Conservation (phyloP, 176 grass and related monocot genomes). For the Oryza meridionalis region DNA sequence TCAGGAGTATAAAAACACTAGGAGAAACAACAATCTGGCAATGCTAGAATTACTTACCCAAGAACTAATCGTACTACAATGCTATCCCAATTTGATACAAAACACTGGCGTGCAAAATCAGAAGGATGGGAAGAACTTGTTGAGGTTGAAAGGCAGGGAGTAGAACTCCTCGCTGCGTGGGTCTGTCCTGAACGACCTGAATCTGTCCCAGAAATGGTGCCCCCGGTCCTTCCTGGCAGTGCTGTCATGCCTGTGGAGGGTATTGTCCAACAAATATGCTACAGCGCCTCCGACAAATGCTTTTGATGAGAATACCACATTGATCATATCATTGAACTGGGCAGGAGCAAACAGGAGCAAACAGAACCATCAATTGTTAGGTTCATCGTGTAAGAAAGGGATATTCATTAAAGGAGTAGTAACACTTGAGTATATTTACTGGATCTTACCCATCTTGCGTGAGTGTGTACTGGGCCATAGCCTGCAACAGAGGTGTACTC, state of each 20-base stretch:
- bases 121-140: constrained; percentile 91
- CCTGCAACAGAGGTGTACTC: constrained; percentile 80
- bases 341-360: constrained; percentile 24
- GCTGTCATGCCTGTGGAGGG: constrained; percentile 58
- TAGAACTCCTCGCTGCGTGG: constrained; percentile 92
- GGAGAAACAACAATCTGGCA: constrained; percentile 17
- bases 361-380: constrained; percentile 1
- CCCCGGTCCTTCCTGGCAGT: constrained; percentile 57
- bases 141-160: constrained; percentile 81
- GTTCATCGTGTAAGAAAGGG: not conserved
- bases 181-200: constrained; percentile 81
- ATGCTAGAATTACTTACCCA: constrained; percentile 27
- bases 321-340: constrained; percentile 98
- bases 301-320: constrained; percentile 87
- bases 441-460: constrained; percentile 83
- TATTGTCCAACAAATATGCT: constrained; percentile 83
- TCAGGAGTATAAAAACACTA: not conserved
- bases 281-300: constrained; percentile 73
- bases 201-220: constrained; percentile 91
- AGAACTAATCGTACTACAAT: constrained; percentile 18
- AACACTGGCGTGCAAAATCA: constrained; percentile 37
- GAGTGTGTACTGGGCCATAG: constrained; percentile 81
- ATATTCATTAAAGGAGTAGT: not conserved
- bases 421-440: constrained; percentile 3
- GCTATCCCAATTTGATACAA: not conserved